Conservation (phyloP, 2,329 filamentous ascomycete genomes). For the Penicillium sp. region DNA sequence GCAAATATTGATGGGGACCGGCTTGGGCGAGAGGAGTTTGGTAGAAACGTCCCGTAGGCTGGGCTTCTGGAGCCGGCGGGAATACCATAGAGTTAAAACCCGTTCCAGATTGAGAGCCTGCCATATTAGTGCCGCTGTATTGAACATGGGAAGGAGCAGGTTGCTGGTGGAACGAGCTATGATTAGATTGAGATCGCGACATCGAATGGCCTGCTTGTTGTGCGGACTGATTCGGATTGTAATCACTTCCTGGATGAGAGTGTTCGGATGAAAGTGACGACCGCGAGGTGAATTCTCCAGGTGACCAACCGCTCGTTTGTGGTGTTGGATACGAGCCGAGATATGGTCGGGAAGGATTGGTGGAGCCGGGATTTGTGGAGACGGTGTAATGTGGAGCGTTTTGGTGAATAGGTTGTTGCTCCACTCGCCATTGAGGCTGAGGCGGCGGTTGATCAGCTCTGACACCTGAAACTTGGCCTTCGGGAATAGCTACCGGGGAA, state of each 20-base stretch:
- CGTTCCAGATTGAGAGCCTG: constrained; percentile 5
- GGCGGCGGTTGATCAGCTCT: background rate
- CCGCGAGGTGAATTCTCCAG: background rate
- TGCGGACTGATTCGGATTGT: background rate
- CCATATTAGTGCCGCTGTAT: constrained; percentile 13
- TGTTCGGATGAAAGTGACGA: constrained; percentile 4
- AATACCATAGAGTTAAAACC: constrained; percentile 1
- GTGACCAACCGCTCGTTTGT: constrained; percentile 1
- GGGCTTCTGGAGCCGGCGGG: background rate
- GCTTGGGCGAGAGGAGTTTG: constrained; percentile 11
- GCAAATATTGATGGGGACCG: constrained; percentile 11
- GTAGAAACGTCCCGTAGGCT: constrained; percentile 8
- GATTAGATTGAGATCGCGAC: constrained; percentile 14
- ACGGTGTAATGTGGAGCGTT: background rate
- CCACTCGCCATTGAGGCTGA: constrained; percentile 19
- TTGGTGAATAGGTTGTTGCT: background rate
- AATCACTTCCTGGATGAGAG: background rate
- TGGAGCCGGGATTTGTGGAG: background rate
- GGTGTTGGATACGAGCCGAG: constrained; percentile 5
- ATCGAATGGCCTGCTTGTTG: background rate
- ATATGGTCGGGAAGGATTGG: constrained; percentile 7
- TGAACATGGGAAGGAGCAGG: constrained; percentile 2
- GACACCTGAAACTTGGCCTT: background rate
- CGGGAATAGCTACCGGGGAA: background rate
- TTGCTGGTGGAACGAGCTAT: constrained; percentile 1